phyloP scores from a whole-genome alignment of 1,284 basidiomycete genomes.

The Ceratobasidium theobromae region DNA sequence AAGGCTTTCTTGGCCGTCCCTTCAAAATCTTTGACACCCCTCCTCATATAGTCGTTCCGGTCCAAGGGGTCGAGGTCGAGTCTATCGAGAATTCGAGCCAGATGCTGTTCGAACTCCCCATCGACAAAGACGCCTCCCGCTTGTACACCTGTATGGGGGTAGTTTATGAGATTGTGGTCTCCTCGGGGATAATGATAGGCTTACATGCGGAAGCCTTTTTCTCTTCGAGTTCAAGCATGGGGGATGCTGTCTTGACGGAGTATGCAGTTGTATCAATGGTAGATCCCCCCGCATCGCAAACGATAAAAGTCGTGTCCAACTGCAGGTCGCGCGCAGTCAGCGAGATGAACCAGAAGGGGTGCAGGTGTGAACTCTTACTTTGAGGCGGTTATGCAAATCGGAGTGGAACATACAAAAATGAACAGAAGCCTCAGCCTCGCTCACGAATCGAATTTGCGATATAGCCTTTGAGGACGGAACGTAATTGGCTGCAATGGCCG shows the following conservation, averaged over 20 bases:
- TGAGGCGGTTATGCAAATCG: constrained; percentile 9
- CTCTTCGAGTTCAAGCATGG: constrained; percentile 30
- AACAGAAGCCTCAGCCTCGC: constrained; percentile 36
- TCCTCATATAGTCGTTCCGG: constrained; percentile 8
- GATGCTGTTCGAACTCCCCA: constrained; percentile 18
- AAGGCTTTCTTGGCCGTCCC: constrained; percentile 1
- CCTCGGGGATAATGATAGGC: neutral
- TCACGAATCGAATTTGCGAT: constrained; percentile 30
- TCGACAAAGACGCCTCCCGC: constrained; percentile 32
- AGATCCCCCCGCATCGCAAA: constrained; percentile 35
- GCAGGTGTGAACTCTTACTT: neutral
- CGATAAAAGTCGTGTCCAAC: constrained; percentile 25
- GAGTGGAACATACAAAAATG: constrained; percentile 34
- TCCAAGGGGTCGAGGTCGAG: neutral
- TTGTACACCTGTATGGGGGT: constrained; percentile 27
- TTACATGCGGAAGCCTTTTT: constrained; percentile 30
- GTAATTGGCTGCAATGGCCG: constrained; percentile 17
- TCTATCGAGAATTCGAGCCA: constrained; percentile 1
- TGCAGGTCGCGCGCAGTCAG: neutral
- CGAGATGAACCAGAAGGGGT: neutral
- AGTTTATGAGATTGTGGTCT: neutral
- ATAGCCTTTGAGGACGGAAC: neutral
- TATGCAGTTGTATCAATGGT: constrained; percentile 36
- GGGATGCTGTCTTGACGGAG: constrained; percentile 16
- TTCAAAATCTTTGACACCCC: constrained; percentile 21